A percentile compares a stretch with the other conserved stretches of the same genome.
Conservation (phyloP, 495 filamentous ascomycete genomes). For the Penicillium chermesinum region DNA sequence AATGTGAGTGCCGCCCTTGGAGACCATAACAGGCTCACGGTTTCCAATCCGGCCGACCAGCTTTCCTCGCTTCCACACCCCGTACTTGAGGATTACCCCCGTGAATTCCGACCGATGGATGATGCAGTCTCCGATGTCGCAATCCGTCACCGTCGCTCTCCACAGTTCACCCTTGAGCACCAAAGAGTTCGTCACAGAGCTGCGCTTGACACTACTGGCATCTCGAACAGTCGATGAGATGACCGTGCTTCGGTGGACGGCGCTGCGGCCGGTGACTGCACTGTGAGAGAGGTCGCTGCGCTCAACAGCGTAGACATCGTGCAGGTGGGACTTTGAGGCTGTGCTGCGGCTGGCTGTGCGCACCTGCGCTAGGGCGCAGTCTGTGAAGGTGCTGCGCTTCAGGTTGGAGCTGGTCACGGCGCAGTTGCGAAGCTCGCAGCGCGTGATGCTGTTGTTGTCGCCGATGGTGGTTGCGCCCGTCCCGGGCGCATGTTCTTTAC, state of each 20-base stretch:
- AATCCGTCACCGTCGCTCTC: constrained; percentile 20
- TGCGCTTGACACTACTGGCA: constrained; percentile 9
- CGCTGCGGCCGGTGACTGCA: constrained; percentile 12
- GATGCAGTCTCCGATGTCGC: constrained; percentile 28
- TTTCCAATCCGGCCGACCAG: constrained; percentile 25
- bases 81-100: constrained; percentile 30
- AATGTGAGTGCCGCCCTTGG: not conserved
- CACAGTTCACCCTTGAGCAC: constrained; percentile 16
- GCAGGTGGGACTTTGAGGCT: constrained; percentile 11
- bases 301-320: constrained; percentile 10
- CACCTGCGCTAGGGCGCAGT: constrained; percentile 16
- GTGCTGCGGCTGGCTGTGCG: constrained; percentile 5
- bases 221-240: constrained; percentile 16
- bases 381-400: constrained; percentile 10
- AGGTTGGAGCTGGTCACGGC: constrained; percentile 14
- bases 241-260: constrained; percentile 10
- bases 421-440: constrained; percentile 18
- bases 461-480: not conserved
- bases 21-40: constrained; percentile 15
- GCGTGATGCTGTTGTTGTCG: constrained; percentile 14
- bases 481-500: not conserved
- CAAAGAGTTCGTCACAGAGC: constrained; percentile 11
- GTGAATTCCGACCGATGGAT: constrained; percentile 23
- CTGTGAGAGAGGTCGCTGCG: constrained; percentile 22
- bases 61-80: constrained; percentile 32